Evolutionary conservation across 177 flowering plant genomes (phyloP).

Genomic region (Vitis hybrid): DNA sequence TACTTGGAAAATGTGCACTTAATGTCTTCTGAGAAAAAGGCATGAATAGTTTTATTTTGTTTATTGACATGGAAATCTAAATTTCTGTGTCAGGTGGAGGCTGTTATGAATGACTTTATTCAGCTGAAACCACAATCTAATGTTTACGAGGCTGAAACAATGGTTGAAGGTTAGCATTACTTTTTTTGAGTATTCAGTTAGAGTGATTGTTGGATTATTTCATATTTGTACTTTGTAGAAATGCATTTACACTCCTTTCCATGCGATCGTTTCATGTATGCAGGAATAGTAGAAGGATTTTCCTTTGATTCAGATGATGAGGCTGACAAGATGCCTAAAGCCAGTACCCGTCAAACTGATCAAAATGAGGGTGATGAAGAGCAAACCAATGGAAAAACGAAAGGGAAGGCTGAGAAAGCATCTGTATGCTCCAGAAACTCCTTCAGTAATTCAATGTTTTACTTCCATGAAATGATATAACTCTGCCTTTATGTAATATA

Average conservation of each 20-base stretch:
- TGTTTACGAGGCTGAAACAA: conserved; percentile 86
- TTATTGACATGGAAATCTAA: conserved; percentile 4
- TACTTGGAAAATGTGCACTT: neutral
- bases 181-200: neutral
- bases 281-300: conserved; percentile 94
- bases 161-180: conserved; percentile 79
- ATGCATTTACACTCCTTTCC: conserved; percentile 3
- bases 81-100: conserved; percentile 68
- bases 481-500: neutral
- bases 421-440: conserved; percentile 39
- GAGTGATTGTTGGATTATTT: neutral
- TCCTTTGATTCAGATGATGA: conserved; percentile 92
- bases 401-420: conserved; percentile 54
- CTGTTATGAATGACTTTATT: conserved; percentile 92
- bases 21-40: neutral
- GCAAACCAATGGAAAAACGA: conserved; percentile 45
- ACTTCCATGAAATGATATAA: neutral
- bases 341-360: conserved; percentile 37
- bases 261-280: conserved; percentile 5
- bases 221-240: neutral
- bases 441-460: neutral
- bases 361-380: conserved; percentile 49
- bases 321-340: conserved; percentile 55
- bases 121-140: conserved; percentile 85
- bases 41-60: neutral